Conservation (phyloP, 2,329 filamentous ascomycete genomes). For the Colletotrichum gloeosporioides region DNA sequence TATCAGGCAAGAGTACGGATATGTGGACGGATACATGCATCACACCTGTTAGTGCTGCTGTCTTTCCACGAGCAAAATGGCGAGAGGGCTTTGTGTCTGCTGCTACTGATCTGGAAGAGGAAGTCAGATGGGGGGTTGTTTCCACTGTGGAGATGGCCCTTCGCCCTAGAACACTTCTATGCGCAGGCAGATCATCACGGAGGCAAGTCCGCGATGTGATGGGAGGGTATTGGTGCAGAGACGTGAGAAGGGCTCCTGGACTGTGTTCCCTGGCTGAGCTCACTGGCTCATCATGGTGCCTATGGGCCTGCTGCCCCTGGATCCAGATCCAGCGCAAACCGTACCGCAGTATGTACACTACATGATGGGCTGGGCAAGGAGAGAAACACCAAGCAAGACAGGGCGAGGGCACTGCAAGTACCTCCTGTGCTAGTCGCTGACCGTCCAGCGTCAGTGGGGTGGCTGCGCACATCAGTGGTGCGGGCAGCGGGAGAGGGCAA, state of each 20-base stretch:
- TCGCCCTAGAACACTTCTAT: not conserved
- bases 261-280: not conserved
- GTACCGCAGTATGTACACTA: not conserved
- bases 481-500: constrained; percentile 2
- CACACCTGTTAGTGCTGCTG: not conserved
- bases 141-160: not conserved
- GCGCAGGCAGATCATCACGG: not conserved
- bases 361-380: not conserved
- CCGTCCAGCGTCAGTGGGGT: constrained; percentile 1
- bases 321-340: not conserved
- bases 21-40: not conserved
- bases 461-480: constrained; percentile 12
- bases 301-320: not conserved
- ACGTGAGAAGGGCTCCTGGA: not conserved
- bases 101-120: not conserved
- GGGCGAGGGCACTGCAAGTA: not conserved
- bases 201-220: not conserved
- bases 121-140: not conserved
- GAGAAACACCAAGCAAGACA: not conserved
- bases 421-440: not conserved
- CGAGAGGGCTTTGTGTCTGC: not conserved
- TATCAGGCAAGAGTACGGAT: not conserved
- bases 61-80: not conserved
- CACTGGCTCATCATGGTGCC: not conserved
- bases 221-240: not conserved